phyloP scores from a whole-genome alignment of 2,329 filamentous ascomycete species.

The Ophiostoma perfectum region DNA sequence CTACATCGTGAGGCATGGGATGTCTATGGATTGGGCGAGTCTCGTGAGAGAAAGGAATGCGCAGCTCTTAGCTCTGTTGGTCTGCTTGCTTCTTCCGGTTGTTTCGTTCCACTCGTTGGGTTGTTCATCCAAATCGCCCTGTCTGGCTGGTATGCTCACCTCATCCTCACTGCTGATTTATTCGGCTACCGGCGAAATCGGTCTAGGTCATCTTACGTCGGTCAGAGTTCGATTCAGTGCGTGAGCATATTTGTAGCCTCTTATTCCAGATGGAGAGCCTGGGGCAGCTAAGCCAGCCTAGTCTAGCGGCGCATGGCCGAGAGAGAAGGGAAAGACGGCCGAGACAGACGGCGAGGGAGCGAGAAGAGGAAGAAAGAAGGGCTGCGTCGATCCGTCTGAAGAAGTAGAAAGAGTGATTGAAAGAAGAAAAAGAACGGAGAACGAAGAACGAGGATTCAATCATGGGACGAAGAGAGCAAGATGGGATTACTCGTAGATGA shows the following conservation, averaged over 20 bases:
- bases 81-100: neutral
- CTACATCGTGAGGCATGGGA: too few relatives aligned
- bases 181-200: neutral
- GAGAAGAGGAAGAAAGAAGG: neutral
- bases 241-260: neutral
- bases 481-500: too few relatives aligned
- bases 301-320: constrained; percentile 6
- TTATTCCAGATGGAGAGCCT: neutral
- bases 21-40: too few relatives aligned
- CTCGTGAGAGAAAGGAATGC: too few relatives aligned
- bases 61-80: too few relatives aligned
- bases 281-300: neutral
- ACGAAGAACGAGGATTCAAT: too few relatives aligned
- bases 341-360: neutral
- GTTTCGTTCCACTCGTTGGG: neutral
- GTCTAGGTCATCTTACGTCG: neutral
- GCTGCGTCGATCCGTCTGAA: neutral
- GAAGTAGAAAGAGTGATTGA: neutral
- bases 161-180: neutral
- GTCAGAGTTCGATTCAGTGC: too few relatives aligned
- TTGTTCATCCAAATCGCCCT: neutral
- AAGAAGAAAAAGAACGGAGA: neutral
- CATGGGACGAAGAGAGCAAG: too few relatives aligned
- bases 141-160: neutral
- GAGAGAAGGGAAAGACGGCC: neutral